A percentile compares a stretch with the other conserved stretches of the same genome.
Evolutionary conservation across 768 basidiomycete species (phyloP).

Genomic region (Chiua virens): DNA sequence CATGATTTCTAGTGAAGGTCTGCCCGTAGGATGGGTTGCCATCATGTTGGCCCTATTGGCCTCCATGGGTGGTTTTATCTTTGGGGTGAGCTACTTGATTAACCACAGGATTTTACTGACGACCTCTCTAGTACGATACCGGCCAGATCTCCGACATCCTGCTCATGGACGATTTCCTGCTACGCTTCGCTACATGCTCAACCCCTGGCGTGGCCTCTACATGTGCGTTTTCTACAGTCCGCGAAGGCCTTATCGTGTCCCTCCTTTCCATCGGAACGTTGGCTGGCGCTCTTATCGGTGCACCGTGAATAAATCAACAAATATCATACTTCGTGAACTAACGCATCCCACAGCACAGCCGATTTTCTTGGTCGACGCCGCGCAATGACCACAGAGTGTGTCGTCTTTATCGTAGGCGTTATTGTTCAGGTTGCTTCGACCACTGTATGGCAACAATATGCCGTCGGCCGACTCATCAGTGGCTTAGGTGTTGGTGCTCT

Average conservation of each 20-base stretch:
- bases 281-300: slow-evolving; percentile 59
- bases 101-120: slow-evolving; percentile 1
- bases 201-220: slow-evolving; percentile 38
- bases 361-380: slow-evolving; percentile 65
- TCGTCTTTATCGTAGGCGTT: slow-evolving; percentile 58
- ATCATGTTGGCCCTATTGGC: slow-evolving; percentile 68
- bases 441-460: slow-evolving; percentile 63
- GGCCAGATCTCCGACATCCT: slow-evolving; percentile 79
- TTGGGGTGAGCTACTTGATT: slow-evolving; percentile 36
- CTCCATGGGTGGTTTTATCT: slow-evolving; percentile 71
- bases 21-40: slow-evolving; percentile 61
- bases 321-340: not conserved
- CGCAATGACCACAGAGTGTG: slow-evolving; percentile 64
- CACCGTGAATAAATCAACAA: slow-evolving; percentile 44
- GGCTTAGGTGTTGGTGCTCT: slow-evolving; percentile 71
- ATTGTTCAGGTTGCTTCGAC: slow-evolving; percentile 55
- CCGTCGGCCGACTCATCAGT: slow-evolving; percentile 62
- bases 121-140: slow-evolving; percentile 54
- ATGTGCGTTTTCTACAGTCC: slow-evolving; percentile 55
- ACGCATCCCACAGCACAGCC: slow-evolving; percentile 43
- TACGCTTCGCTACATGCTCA: slow-evolving; percentile 58
- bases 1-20: slow-evolving; percentile 43
- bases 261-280: slow-evolving; percentile 71
- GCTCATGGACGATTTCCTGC: slow-evolving; percentile 66
- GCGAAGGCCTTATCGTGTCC: slow-evolving; percentile 68